phyloP scores from a whole-genome alignment of 2,329 filamentous ascomycete genomes.

The Sclerotinia subarctica region DNA sequence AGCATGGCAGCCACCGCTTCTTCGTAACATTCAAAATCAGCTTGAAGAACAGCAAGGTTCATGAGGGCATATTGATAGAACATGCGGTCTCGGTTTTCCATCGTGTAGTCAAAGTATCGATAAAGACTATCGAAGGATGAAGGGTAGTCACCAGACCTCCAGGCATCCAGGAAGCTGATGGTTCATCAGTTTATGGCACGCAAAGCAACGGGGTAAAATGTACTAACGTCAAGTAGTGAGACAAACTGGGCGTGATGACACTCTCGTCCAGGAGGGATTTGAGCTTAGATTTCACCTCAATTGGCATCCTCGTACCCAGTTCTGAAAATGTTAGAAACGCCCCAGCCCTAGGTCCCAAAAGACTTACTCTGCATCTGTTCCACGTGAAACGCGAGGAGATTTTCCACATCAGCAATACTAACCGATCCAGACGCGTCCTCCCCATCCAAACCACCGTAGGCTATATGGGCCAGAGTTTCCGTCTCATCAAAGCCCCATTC shows the following conservation, averaged over 20 bases:
- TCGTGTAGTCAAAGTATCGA: slow-evolving; percentile 94
- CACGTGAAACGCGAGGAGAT: slow-evolving; percentile 82
- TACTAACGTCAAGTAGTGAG: slow-evolving; percentile 67
- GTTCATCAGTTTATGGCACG: slow-evolving; percentile 23
- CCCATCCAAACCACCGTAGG: slow-evolving; percentile 31
- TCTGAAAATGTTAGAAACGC: slow-evolving; percentile 46
- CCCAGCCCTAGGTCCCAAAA: not conserved
- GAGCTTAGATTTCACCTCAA: slow-evolving; percentile 69
- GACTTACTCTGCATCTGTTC: slow-evolving; percentile 75
- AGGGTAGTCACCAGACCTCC: slow-evolving; percentile 85
- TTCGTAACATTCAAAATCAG: slow-evolving; percentile 87
- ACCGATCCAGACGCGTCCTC: slow-evolving; percentile 45
- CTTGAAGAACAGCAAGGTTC: slow-evolving; percentile 88
- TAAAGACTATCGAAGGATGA: slow-evolving; percentile 89
- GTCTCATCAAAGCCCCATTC: slow-evolving; percentile 51
- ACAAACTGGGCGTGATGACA: slow-evolving; percentile 66
- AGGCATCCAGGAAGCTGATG: slow-evolving; percentile 79
- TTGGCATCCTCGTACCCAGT: slow-evolving; percentile 73
- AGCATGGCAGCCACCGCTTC: slow-evolving; percentile 94
- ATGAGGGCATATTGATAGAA: slow-evolving; percentile 95
- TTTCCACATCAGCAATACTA: slow-evolving; percentile 77
- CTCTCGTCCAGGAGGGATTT: slow-evolving; percentile 65
- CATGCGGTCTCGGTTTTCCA: slow-evolving; percentile 76
- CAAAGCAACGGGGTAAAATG: not conserved
- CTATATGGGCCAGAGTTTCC: slow-evolving; percentile 39